Conservation (phyloP, 768 basidiomycete species). For the Gloeopeniophorella convolvens region DNA sequence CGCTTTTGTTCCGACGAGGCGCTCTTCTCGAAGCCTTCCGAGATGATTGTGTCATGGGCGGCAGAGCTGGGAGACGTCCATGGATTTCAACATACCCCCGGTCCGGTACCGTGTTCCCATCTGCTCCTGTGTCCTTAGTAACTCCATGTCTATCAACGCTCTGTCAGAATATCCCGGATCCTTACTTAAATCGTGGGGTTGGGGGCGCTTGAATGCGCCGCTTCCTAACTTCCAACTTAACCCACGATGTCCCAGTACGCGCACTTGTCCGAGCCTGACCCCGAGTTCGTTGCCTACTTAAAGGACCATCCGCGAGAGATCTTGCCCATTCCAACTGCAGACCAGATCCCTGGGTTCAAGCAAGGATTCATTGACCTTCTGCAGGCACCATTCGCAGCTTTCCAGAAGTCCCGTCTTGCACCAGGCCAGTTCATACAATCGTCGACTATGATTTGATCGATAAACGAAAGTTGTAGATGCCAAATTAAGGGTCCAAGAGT, state of each 20-base stretch:
- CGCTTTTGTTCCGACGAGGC: no score
- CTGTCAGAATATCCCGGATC: no score
- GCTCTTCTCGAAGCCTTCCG: no score
- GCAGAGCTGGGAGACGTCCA: no score
- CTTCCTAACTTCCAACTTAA: no score
- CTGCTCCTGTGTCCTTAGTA: no score
- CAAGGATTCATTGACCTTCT: background rate
- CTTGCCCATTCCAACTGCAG: background rate
- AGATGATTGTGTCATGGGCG: no score
- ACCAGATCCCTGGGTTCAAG: background rate
- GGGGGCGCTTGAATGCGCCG: no score
- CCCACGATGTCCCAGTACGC: constrained; percentile 1
- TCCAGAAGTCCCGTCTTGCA: background rate
- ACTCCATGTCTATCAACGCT: no score
- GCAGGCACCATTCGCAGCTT: background rate
- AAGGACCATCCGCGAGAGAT: background rate
- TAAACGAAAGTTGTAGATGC: background rate
- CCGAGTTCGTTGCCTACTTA: background rate
- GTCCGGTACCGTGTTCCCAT: no score
- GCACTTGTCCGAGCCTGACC: constrained; percentile 1
- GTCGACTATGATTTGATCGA: background rate
- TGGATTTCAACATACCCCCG: no score
- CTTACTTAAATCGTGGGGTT: no score
- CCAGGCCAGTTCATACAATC: background rate
- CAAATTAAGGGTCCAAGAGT: constrained; percentile 2